Evolutionary conservation across 192 early-diverging fungal species (phyloP), one percentile per base, ranked within the genome.

Genomic region (Coemansia sp.): DNA sequence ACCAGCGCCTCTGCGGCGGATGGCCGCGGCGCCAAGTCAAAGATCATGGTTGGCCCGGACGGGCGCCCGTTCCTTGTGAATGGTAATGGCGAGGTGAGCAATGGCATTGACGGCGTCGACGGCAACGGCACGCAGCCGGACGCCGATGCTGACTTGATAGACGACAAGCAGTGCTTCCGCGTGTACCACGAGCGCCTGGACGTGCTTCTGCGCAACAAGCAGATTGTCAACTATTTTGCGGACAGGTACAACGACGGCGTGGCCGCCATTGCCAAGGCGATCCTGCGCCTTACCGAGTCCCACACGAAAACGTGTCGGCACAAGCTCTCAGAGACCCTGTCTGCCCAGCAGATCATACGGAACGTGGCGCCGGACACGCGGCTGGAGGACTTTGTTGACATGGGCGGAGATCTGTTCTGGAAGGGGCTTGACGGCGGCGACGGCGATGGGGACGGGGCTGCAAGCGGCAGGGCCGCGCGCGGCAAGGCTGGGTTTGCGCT

Each of bases 181-280:
- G 51, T 84, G 30, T 85, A 88, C 49, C 78, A 65, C 55, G 82
- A 85, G 7, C 71, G 77, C 27, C 82, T 78, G 29, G 82, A 79
- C 38, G 80, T 85, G 22, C 57, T 80, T 14, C 75, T 85, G 59
- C 80, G 86, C 45, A 84, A 84, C 51, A 75, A 82, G 72, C 64
- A 72, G 59, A 65, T 89, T 38, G 73, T 80, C 16, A 76, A 78
- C 20, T 61, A 76, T 44, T 82, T 79, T 38, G 54, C 71, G 6
- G 70, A 75, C 21, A 71, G 78, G 31, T 72, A 83, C 60, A 89
- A 86, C 56, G 53, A 67, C 12, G 78, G 77, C 11, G 85, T 84
- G n/a, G 79, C 65, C 23, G 55, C 60, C 22, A 67, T 89, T 14
- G 45, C 84, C 37, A 72, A 80, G 38, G 36, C 75, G 4, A 73